Conservation (phyloP, 2,329 filamentous ascomycete genomes). For the Fusarium sp. region DNA sequence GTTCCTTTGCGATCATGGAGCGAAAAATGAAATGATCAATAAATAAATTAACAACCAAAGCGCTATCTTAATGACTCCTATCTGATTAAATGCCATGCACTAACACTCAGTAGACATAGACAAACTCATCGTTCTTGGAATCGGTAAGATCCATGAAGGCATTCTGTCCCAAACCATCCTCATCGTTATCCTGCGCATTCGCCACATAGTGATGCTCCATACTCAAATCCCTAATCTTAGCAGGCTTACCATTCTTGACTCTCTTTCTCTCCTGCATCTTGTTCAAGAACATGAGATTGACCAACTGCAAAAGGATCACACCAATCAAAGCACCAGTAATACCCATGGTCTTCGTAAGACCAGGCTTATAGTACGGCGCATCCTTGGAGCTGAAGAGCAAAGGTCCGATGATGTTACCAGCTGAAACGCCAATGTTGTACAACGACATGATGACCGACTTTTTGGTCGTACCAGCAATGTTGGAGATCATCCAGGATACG, state of each 20-base stretch:
- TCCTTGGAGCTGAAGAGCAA: conserved; percentile 68
- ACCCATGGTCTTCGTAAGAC: conserved; percentile 64
- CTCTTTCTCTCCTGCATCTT: conserved; percentile 63
- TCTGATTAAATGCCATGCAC: neutral
- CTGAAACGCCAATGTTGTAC: conserved; percentile 69
- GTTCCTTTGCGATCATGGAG: accelerated
- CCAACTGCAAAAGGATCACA: conserved; percentile 63
- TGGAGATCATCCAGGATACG: conserved; percentile 75
- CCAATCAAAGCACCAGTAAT: conserved; percentile 64
- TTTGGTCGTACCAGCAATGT: conserved; percentile 75
- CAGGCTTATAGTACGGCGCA: conserved; percentile 67
- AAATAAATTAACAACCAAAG: neutral
- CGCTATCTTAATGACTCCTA: neutral
- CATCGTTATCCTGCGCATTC: neutral
- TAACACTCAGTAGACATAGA: conserved; percentile 64
- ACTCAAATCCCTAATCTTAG: conserved; percentile 66
- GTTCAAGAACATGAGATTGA: conserved; percentile 66
- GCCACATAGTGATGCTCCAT: conserved; percentile 62
- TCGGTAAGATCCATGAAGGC: conserved; percentile 71
- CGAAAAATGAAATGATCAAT: accelerated
- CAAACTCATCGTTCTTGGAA: conserved; percentile 73
- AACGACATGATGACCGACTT: conserved; percentile 71
- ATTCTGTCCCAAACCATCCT: conserved; percentile 54
- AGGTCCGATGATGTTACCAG: conserved; percentile 74
- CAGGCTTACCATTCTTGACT: conserved; percentile 68